Base-by-base conservation (phyloP, 805 yeast genomes). In the Saccharomycopsis guyanensis region DNA sequence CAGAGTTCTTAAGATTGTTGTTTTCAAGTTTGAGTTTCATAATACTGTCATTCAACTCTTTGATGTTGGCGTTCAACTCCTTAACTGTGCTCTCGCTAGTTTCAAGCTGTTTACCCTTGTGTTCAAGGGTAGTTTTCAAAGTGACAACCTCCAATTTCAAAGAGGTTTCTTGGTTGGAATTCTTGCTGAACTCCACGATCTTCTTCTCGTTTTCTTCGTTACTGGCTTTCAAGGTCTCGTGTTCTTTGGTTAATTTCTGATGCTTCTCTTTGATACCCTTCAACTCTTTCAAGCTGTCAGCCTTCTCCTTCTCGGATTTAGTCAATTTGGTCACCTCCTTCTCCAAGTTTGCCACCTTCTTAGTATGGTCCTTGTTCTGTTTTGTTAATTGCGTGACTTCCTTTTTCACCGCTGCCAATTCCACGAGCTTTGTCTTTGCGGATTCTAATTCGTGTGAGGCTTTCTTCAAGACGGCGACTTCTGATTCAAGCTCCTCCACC, bases 111-210 rank as follows among this genome's bases (percentile, higher is more conserved):
- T 66, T 64, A 36, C 73, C 76, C 46, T 73, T 75, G 46, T 71
- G 71, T 1, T 64, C 56, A 3, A 75, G 53, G 3, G 75, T 66
- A 0, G 75, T 57, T 45, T 69, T 69, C 22, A 71, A 57, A 3
- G 76, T 66, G 0, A 74, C 71, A 23, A 75, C 57, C 50, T 76
- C 80, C 22, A 73, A 56, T 53, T 75, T 75, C 42, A 70, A 57
- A 4, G 75, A 65, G 4, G 72, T 64, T 27, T 71, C 78, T 24
- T 61, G 61, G 42, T 65, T 57, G 24, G 53, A 57, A n/a, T 27
- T 19, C 19, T 43, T 46, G 31, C 42, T 40, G 4, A 34, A 40
- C 24, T 42, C 39, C 7, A n/a, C 40, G 19, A 48, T 12, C 29
- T 42, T 38, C 6, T 53, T 53, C 23, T 55, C 60, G 39, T 67